Evolutionary conservation across 768 basidiomycete species (phyloP).

Genomic region (Mrakia gelida): DNA sequence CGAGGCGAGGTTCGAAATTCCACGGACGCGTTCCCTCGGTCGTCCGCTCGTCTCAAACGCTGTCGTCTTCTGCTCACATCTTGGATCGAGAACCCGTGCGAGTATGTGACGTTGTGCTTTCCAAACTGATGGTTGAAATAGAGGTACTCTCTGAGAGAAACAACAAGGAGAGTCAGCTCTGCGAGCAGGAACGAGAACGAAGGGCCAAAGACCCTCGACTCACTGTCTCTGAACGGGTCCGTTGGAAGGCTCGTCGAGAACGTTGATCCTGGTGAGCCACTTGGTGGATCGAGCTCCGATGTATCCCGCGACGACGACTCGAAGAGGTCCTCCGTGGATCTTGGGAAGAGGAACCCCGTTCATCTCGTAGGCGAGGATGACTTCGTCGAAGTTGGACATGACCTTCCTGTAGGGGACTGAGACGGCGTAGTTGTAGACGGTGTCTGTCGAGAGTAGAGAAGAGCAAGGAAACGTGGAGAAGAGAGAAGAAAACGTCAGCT

Average conservation of each 20-base stretch:
- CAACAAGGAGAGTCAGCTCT: no score
- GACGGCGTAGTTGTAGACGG: slow-evolving; percentile 48
- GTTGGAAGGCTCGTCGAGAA: slow-evolving; percentile 49
- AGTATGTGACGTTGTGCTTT: slow-evolving; percentile 55
- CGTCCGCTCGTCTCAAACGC: no score
- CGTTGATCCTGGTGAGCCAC: slow-evolving; percentile 56
- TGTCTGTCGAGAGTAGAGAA: no score
- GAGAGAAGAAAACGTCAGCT: no score
- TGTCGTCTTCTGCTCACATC: slow-evolving; percentile 37
- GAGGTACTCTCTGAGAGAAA: slow-evolving; percentile 48
- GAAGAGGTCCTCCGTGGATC: slow-evolving; percentile 54
- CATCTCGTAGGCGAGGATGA: slow-evolving; percentile 57
- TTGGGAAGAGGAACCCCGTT: slow-evolving; percentile 53
- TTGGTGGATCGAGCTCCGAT: slow-evolving; percentile 57
- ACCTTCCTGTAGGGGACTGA: slow-evolving; percentile 54
- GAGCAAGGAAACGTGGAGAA: no score
- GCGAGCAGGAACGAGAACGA: no score
- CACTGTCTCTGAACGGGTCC: slow-evolving; percentile 53
- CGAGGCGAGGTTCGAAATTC: not conserved
- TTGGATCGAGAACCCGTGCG: slow-evolving; percentile 57
- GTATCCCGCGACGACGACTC: slow-evolving; percentile 54
- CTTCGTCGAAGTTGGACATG: slow-evolving; percentile 47
- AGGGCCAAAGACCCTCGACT: no score
- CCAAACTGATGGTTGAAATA: slow-evolving; percentile 54
- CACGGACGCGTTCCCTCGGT: no score